These are phyloP conservation scores for Saitozyma podzolica DNA, from an alignment of 768 basidiomycete species.

Conservation along the genomic window DNA sequence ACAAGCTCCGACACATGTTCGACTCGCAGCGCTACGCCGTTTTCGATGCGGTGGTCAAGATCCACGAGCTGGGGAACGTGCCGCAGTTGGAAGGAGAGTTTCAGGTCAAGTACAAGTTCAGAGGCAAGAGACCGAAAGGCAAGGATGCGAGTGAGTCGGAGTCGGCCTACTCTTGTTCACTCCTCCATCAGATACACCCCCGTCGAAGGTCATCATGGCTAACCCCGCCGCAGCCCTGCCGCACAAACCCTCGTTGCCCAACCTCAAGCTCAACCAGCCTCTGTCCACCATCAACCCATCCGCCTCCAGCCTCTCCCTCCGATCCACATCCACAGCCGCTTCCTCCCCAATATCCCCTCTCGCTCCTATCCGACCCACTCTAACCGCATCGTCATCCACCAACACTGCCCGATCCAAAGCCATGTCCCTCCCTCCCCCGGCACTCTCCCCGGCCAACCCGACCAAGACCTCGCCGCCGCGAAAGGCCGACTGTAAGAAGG, in stretches of 20 bases:
- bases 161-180: slow-evolving; percentile 1
- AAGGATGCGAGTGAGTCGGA: slow-evolving; percentile 23
- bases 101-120: slow-evolving; percentile 36
- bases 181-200: slow-evolving; percentile 19
- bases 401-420: too few relatives aligned
- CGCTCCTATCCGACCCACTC: slow-evolving; percentile 7
- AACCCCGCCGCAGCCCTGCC: too few relatives aligned
- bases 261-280: slow-evolving; percentile 25
- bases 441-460: slow-evolving; percentile 3
- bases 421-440: slow-evolving; percentile 5
- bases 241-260: slow-evolving; percentile 15
- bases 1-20: slow-evolving; percentile 27
- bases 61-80: slow-evolving; percentile 40
- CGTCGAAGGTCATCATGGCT: too few relatives aligned
- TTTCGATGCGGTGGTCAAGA: slow-evolving; percentile 27
- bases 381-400: slow-evolving; percentile 10
- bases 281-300: slow-evolving; percentile 6
- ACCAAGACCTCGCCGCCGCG: slow-evolving; percentile 7
- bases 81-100: slow-evolving; percentile 41
- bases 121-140: slow-evolving; percentile 28
- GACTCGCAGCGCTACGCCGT: slow-evolving; percentile 28
- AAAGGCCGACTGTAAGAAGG: slow-evolving; percentile 4
- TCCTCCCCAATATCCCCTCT: slow-evolving; percentile 5
- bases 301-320: slow-evolving; percentile 13
- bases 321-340: slow-evolving; percentile 7